These are phyloP conservation scores for Eimeria praecox DNA, from an alignment of 169 alveolate genomes.

Conservation along the genomic window DNA sequence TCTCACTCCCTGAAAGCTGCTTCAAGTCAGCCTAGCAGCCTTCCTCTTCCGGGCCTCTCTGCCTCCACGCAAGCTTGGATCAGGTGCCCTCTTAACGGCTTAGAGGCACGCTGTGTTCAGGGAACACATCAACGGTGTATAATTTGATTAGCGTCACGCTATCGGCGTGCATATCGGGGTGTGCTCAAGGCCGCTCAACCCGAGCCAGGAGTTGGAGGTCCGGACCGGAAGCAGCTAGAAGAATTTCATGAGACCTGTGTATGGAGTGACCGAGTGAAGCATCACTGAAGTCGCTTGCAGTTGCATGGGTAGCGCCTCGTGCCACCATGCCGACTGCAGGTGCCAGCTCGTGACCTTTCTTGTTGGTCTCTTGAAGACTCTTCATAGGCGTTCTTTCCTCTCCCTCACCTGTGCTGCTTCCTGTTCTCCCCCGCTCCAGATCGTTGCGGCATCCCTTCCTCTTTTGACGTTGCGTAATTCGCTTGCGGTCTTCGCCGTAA, in stretches of 20 bases:
- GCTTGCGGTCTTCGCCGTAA: slow-evolving; percentile 33
- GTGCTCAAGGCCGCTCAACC: slow-evolving; percentile 4
- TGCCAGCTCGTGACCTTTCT: slow-evolving; percentile 29
- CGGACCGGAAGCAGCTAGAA: background rate
- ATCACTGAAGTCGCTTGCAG: background rate
- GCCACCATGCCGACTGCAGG: slow-evolving; percentile 54
- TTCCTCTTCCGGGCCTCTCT: slow-evolving; percentile 31
- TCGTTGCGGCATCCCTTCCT: background rate
- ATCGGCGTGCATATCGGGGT: background rate
- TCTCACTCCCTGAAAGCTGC: slow-evolving; percentile 39
- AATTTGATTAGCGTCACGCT: background rate
- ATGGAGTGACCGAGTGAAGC: background rate
- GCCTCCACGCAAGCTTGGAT: slow-evolving; percentile 16
- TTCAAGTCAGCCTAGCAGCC: slow-evolving; percentile 35
- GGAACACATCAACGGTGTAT: background rate
- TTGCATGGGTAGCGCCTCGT: slow-evolving; percentile 54
- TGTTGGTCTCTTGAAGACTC: slow-evolving; percentile 37
- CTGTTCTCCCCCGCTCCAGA: background rate
- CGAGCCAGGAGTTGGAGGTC: slow-evolving; percentile 34
- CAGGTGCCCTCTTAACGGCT: background rate
- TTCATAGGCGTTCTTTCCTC: background rate
- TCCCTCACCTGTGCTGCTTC: background rate
- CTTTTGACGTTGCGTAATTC: slow-evolving; percentile 32
- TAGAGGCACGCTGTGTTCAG: background rate
- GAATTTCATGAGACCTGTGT: background rate